phyloP scores from a whole-genome alignment of 1,139 yeast species.

The Pneumocystis jirovecii region DNA sequence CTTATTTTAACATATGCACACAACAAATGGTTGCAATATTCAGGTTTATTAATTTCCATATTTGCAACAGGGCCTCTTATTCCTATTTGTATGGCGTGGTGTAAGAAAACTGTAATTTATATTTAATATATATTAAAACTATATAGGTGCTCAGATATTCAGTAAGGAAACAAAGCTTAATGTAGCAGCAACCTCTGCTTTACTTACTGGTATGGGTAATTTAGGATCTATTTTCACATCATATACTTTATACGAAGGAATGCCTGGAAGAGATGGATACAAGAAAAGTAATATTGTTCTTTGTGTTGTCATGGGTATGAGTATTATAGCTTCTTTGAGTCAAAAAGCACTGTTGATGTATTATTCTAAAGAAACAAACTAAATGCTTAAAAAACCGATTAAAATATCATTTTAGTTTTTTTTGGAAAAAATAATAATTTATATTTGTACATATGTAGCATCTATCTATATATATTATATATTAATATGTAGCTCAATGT shows the following conservation, averaged over 20 bases:
- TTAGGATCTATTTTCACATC: slow-evolving; percentile 75
- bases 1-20: slow-evolving; percentile 44
- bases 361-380: neutral
- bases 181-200: slow-evolving; percentile 65
- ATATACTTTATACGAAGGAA: slow-evolving; percentile 69
- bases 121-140: neutral
- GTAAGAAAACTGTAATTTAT: neutral
- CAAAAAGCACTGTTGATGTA: slow-evolving; percentile 19
- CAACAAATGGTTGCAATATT: slow-evolving; percentile 63
- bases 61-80: slow-evolving; percentile 84
- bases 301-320: slow-evolving; percentile 57
- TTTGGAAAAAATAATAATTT: neutral
- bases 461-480: neutral
- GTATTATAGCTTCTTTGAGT: slow-evolving; percentile 38
- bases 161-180: slow-evolving; percentile 70
- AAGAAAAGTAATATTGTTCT: slow-evolving; percentile 71
- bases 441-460: neutral
- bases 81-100: slow-evolving; percentile 76
- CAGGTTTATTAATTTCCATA: slow-evolving; percentile 66
- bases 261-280: slow-evolving; percentile 63
- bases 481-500: neutral
- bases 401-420: neutral
- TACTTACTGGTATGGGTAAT: slow-evolving; percentile 75
- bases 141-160: neutral
- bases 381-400: neutral